Base-by-base conservation (phyloP, 1,284 basidiomycete genomes). In the Trichosporon asahii region DNA sequence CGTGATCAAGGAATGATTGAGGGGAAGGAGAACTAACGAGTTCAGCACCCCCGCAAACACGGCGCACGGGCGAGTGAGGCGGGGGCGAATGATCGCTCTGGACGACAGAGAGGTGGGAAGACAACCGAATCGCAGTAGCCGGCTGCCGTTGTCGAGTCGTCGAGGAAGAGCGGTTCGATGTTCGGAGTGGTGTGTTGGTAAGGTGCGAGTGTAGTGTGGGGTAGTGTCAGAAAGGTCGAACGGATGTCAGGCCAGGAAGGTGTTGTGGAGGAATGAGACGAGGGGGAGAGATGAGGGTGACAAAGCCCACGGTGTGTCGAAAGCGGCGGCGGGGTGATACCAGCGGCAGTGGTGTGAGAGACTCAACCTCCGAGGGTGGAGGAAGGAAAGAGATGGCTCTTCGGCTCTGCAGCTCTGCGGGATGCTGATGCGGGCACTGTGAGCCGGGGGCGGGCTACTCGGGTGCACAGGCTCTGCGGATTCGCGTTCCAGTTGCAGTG, bases 31-130 rank as follows among this genome's bases (percentile, higher is more conserved):
- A 33, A 33, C 29, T 33, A 33, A 61, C 57, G 57, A 31, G 29
- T 31, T 31, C 27, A 61, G 57, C 57, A 61, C 57, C 57, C 57
- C 57, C 57, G 57, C 57, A 61, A 61, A 61, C 57, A 61, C 57
- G 29, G 57, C 57, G 57, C 57, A 61, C 57, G 57, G 33, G 57
- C 57, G 57, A 33, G 57, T 61, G 57, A 31, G 57, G 57, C 57
- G 57, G 57, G 57, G 57, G 57, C 29, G 57, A 61, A 29, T n/a
- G 27, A 31, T 61, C 27, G 57, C 57, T 61, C 57, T 31, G 57
- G 29, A 31, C 29, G 18, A 23, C 57, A 57, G 27, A 61, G 57
- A 15, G 27, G 57, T n/a, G 29, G 15, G 6, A 27, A 8, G 57
- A 61, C 57, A 31, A 61, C 27, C 57, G 27, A 61, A 7, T 23